Base-by-base conservation (phyloP, 2,329 filamentous ascomycete genomes). In the Botrytis elliptica region DNA sequence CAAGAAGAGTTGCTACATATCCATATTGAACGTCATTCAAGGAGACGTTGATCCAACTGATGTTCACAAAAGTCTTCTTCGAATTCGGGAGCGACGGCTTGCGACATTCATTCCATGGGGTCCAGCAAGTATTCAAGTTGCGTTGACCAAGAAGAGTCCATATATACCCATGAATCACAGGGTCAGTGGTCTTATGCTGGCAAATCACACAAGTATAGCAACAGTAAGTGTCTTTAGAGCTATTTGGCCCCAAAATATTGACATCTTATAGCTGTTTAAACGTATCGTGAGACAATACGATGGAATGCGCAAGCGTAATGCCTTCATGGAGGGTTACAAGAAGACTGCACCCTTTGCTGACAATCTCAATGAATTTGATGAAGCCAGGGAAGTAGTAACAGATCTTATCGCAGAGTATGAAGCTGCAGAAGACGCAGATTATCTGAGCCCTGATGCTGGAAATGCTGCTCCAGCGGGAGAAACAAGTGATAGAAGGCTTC, bases 101-200 rank as follows among this genome's bases (percentile, higher is more conserved):
- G 97, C 96, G 16, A 97, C 94, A 0, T 99, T 99, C 81, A 99
- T 99, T 76, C 96, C 97, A 16, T 99, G 96, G 96, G 96, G 96
- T 0, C 96, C 96, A 1, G 96, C 96, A 42, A 97, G 94, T 81
- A 99, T 99, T 77, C 96, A 99, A 83, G 96, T 99, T 20, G 97
- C 96, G 4, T 84, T 99, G 75, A 98, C 96, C 3, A 97, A 97
- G 85, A 94, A 97, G 81, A 98, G 95, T 60, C 97, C 97, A 1
- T 98, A 99, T 81, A 92, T 98, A 60, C 92, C 94, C 72, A 97
- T 97, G 85, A 94, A 93, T 77, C 94, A 98, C 81, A 92, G 96
- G 67, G 96, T 99, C 71, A 97, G 94, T 77, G 96, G 96, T 3
- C 88, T 99, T 74, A 99, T 99, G 96, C 86, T 99, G 74, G 96